Conservation (phyloP, 176 grass and related monocot genomes). For the Avena sativa region DNA sequence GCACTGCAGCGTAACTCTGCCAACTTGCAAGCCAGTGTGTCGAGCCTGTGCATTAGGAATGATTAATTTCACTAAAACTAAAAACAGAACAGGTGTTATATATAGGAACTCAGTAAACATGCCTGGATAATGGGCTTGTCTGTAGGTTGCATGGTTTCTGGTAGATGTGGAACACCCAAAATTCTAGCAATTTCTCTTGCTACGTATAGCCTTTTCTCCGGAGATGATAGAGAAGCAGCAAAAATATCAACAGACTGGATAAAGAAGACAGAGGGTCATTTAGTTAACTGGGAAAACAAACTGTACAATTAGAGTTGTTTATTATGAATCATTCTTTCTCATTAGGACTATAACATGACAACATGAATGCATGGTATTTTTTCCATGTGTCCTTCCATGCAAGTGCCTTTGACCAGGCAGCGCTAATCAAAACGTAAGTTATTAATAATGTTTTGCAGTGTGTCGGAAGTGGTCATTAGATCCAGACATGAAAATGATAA, state of each 20-base stretch:
- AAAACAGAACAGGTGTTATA: conserved; percentile 14
- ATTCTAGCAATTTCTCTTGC: conserved; percentile 73
- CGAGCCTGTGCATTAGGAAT: conserved; percentile 57
- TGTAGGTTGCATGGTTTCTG: conserved; percentile 46
- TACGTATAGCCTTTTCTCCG: conserved; percentile 61
- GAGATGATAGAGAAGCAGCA: conserved; percentile 64
- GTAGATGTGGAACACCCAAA: conserved; percentile 55
- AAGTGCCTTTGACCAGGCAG: conserved; percentile 2
- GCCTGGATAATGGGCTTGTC: conserved; percentile 81
- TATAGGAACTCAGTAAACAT: conserved; percentile 27
- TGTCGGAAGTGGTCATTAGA: background rate
- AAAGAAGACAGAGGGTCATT: conserved; percentile 19
- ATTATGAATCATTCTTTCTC: conserved; percentile 18
- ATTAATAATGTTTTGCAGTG: background rate
- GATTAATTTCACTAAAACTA: conserved; percentile 18
- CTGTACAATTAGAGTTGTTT: background rate
- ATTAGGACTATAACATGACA: conserved; percentile 24
- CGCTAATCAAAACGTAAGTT: background rate
- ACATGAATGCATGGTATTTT: background rate
- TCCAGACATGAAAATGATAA: conserved; percentile 7
- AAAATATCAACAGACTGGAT: conserved; percentile 87
- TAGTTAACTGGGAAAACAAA: background rate
- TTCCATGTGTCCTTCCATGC: conserved; percentile 3
- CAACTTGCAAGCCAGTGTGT: conserved; percentile 69
- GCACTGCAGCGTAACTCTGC: conserved; percentile 75